phyloP scores from a whole-genome alignment of 768 basidiomycete species.

The Kondoa malvinella region DNA sequence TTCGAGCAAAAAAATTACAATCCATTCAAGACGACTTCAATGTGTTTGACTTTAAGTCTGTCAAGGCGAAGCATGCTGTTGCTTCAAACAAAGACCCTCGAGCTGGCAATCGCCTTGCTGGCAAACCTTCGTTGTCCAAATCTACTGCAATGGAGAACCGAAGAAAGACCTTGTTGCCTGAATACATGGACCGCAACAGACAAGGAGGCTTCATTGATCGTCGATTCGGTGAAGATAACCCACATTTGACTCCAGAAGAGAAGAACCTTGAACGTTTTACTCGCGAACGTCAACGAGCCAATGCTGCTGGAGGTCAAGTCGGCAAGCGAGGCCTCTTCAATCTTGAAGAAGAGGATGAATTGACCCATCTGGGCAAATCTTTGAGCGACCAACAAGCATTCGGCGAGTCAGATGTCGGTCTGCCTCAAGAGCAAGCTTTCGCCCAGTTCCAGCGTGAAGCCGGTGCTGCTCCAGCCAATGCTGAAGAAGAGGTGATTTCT shows the following conservation, averaged over 20 bases:
- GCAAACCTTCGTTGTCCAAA: neutral
- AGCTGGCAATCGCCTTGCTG: neutral
- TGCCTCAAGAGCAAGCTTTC: conserved; percentile 19
- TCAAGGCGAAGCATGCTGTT: neutral
- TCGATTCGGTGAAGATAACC: conserved; percentile 89
- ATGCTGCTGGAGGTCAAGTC: conserved; percentile 23
- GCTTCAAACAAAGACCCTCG: neutral
- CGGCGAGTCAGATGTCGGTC: conserved; percentile 19
- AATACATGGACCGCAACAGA: conserved; percentile 54
- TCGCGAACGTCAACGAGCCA: conserved; percentile 53
- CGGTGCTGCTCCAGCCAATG: too few relatives aligned
- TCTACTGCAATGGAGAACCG: conserved; percentile 12
- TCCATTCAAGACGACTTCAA: neutral
- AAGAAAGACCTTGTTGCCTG: conserved; percentile 61
- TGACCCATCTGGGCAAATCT: conserved; percentile 82
- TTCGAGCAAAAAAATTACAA: neutral
- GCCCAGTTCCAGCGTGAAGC: conserved; percentile 17
- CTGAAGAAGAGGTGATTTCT: conserved; percentile 1
- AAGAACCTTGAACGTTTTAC: conserved; percentile 95
- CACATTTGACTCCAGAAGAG: conserved; percentile 82
- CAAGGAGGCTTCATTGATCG: conserved; percentile 52
- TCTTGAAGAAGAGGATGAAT: conserved; percentile 54
- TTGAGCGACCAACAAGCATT: conserved; percentile 41
- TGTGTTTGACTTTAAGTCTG: neutral
- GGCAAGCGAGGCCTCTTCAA: conserved; percentile 67